phyloP scores from a whole-genome alignment of 768 basidiomycete species.

The Russula sp. region DNA sequence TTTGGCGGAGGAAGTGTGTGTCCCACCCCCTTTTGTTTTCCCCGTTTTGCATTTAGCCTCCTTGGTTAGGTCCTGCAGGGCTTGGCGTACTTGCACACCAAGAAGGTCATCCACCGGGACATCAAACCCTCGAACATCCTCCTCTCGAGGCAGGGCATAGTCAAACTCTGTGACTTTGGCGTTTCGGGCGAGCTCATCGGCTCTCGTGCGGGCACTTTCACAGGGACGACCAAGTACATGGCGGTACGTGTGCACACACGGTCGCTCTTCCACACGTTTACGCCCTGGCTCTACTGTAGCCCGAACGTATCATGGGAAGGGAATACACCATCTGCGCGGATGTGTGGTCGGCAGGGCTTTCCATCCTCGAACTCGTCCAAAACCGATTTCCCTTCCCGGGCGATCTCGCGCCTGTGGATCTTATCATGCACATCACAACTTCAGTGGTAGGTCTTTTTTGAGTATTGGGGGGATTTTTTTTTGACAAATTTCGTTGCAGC shows the following conservation, averaged over 20 bases:
- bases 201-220: constrained; percentile 83
- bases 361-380: constrained; percentile 80
- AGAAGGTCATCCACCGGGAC: constrained; percentile 84
- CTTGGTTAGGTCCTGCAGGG: constrained; percentile 83
- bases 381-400: constrained; percentile 88
- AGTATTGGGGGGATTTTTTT: background rate
- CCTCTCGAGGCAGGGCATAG: constrained; percentile 72
- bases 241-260: constrained; percentile 53
- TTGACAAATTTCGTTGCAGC: constrained; percentile 44
- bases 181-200: constrained; percentile 88
- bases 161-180: constrained; percentile 89
- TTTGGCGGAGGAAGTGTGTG: no score
- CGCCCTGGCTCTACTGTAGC: constrained; percentile 40
- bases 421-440: constrained; percentile 74
- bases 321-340: constrained; percentile 90
- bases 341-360: constrained; percentile 92
- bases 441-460: constrained; percentile 42
- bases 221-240: constrained; percentile 93
- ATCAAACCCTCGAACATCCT: constrained; percentile 88
- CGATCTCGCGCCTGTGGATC: constrained; percentile 77
- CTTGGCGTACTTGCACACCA: constrained; percentile 77
- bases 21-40: no score
- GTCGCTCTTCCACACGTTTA: no score
- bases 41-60: no score
- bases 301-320: constrained; percentile 81